Percentiles rank a stretch among this genome's conserved stretches.
Evolutionary conservation across 2,329 filamentous ascomycete genomes (phyloP).

Genomic region (Juglanconis oblonga): DNA sequence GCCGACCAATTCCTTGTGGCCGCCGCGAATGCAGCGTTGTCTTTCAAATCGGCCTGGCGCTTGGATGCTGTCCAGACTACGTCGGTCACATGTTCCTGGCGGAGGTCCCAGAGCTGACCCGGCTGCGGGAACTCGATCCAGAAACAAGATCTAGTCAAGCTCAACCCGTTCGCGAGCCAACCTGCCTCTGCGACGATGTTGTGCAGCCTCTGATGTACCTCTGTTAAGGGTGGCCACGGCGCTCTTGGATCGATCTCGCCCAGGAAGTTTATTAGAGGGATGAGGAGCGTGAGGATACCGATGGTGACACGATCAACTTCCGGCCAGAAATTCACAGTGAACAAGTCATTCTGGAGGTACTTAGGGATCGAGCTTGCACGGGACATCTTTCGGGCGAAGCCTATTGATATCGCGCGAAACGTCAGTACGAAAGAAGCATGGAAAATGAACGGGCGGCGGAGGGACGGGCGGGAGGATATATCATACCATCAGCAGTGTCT

Average conservation of each 20-base stretch:
- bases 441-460: no score
- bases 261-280: constrained; percentile 33
- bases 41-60: background rate
- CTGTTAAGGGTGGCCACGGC: constrained; percentile 18
- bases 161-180: constrained; percentile 29
- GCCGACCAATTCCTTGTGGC: background rate
- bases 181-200: constrained; percentile 30
- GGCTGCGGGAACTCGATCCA: constrained; percentile 26
- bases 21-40: background rate
- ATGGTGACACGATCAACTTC: constrained; percentile 28
- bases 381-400: constrained; percentile 7
- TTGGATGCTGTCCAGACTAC: constrained; percentile 22
- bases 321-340: constrained; percentile 35
- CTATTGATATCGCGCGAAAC: background rate
- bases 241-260: constrained; percentile 18
- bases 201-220: constrained; percentile 31
- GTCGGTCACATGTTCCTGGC: constrained; percentile 24
- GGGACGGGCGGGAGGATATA: background rate
- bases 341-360: constrained; percentile 10
- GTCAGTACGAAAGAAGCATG: background rate
- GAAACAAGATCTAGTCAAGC: constrained; percentile 29
- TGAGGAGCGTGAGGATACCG: constrained; percentile 26
- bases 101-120: constrained; percentile 25
- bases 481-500: constrained; percentile 2
- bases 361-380: constrained; percentile 21